These are phyloP conservation scores for Quercus alba DNA, from an alignment of 306 rosid genomes.

Conservation along the genomic window DNA sequence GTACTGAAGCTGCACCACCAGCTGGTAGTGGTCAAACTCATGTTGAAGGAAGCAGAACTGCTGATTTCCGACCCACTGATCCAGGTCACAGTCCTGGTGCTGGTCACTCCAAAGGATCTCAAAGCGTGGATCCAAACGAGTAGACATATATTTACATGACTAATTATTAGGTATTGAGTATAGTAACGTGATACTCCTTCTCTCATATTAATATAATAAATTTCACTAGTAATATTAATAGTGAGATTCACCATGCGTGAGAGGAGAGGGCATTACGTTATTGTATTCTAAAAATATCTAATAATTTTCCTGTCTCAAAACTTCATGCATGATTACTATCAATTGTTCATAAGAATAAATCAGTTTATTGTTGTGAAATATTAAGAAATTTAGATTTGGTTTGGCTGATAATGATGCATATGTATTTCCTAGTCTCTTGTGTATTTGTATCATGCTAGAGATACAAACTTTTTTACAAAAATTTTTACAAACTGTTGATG, in stretches of 20 bases:
- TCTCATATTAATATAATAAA: no score
- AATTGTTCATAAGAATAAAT: background rate
- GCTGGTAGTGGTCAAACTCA: background rate
- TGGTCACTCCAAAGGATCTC: constrained; percentile 53
- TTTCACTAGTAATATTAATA: no score
- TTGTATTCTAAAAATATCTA: no score
- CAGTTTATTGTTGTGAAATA: background rate
- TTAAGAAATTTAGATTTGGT: background rate
- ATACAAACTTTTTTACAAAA: no score
- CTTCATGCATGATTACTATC: background rate
- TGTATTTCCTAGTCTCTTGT: background rate
- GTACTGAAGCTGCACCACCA: background rate
- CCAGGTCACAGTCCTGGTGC: constrained; percentile 96
- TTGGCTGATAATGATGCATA: background rate
- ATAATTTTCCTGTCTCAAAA: no score
- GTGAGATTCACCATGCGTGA: no score
- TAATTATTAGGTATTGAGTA: no score
- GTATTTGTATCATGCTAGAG: background rate
- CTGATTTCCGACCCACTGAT: constrained; percentile 60
- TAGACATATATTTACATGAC: background rate
- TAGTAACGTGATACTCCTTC: no score
- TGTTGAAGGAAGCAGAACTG: constrained; percentile 10
- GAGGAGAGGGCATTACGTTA: no score
- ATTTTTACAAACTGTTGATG: no score
- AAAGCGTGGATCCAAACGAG: constrained; percentile 19